Conservation (phyloP, 495 filamentous ascomycete genomes). For the Sporormia fimetaria region DNA sequence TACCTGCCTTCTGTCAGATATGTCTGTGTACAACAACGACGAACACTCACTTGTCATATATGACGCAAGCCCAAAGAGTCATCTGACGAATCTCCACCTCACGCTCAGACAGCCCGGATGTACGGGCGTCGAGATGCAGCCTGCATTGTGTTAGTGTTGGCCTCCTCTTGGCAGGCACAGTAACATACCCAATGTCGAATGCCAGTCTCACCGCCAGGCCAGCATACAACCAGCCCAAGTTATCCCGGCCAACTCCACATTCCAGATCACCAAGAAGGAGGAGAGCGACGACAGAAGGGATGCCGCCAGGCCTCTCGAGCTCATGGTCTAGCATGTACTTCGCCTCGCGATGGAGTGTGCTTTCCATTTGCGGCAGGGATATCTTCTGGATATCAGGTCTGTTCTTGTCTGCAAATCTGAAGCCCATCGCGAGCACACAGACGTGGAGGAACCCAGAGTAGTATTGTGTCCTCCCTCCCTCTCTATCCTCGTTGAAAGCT, state of each 20-base stretch:
- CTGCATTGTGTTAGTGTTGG: too few species aligned
- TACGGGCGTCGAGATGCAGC: constrained; percentile 36
- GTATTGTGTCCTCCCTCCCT: constrained; percentile 35
- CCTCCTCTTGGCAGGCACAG: too few species aligned
- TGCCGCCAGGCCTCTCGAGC: constrained; percentile 40
- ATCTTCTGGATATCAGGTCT: constrained; percentile 41
- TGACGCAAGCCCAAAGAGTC: constrained; percentile 40
- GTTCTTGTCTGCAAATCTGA: constrained; percentile 38
- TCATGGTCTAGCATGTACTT: constrained; percentile 43
- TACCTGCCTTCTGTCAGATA: constrained; percentile 18
- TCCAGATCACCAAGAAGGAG: constrained; percentile 44
- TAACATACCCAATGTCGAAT: constrained; percentile 36
- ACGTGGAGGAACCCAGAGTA: constrained; percentile 44
- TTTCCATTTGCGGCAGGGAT: constrained; percentile 37
- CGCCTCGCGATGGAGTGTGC: constrained; percentile 42
- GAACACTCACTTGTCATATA: constrained; percentile 37
- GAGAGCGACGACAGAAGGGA: constrained; percentile 41
- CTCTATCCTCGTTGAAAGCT: constrained; percentile 40
- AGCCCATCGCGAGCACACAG: constrained; percentile 43
- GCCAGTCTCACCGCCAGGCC: constrained; percentile 41
- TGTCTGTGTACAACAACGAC: background rate
- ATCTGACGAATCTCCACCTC: constrained; percentile 37
- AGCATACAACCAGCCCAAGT: constrained; percentile 43
- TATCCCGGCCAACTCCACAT: constrained; percentile 39
- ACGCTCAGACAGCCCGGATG: constrained; percentile 31